Conservation (phyloP, 805 yeast species). For the Lipomyces japonicus region DNA sequence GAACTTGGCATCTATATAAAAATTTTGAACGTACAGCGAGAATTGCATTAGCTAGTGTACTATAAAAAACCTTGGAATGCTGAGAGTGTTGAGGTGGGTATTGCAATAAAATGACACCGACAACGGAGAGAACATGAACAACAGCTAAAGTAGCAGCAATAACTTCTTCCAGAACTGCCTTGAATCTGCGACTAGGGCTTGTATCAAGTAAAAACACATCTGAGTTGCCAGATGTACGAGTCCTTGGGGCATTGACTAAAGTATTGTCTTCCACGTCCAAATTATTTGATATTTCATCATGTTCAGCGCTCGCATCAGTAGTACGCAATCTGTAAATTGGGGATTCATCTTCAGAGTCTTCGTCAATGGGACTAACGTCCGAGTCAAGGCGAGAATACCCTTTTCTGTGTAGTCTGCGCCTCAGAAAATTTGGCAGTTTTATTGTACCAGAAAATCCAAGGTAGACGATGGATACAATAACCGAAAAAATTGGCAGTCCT, state of each 20-base stretch:
- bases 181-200: conserved; percentile 10
- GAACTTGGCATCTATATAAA: background rate
- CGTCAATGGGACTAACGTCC: conserved; percentile 7
- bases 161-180: conserved; percentile 14
- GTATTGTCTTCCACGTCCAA: conserved; percentile 18
- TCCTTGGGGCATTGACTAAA: conserved; percentile 16
- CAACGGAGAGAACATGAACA: conserved; percentile 11
- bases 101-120: conserved; percentile 15
- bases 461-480: conserved; percentile 27
- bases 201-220: conserved; percentile 9
- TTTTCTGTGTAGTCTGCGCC: background rate
- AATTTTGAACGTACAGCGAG: conserved; percentile 11
- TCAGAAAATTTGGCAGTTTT: conserved; percentile 13
- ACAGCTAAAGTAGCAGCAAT: conserved; percentile 9
- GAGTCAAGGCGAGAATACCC: conserved; percentile 10
- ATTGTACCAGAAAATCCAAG: conserved; percentile 20
- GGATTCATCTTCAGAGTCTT: conserved; percentile 12
- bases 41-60: background rate
- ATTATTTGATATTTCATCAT: conserved; percentile 7
- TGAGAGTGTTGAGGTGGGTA: conserved; percentile 10
- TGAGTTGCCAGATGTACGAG: conserved; percentile 1
- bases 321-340: conserved; percentile 24
- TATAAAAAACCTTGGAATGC: conserved; percentile 1
- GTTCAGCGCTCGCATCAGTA: conserved; percentile 23
- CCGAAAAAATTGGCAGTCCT: conserved; percentile 34